Base-by-base conservation (phyloP, 805 yeast species). In the Metschnikowia amazonensis region DNA sequence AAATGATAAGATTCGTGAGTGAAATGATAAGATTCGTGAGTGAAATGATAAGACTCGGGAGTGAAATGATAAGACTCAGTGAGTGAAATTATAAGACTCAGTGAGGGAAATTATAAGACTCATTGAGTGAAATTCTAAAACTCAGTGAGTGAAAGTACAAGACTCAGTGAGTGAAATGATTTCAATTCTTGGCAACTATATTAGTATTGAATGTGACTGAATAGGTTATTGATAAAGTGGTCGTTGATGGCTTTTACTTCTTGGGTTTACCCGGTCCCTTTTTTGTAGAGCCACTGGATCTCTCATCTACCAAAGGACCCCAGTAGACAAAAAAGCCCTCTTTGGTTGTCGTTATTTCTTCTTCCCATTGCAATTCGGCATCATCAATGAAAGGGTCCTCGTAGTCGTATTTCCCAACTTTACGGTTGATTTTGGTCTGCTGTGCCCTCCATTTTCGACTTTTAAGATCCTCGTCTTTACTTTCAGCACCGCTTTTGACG, bases 351-450 rank as follows among this genome's bases (percentile, higher is more conserved):
- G 92, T 90, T 7, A 95, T 82, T 58, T 86, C 95, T 63, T 90
- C 97, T 65, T 94, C 99, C 86, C 94, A 86, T 46, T 81, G 77
- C 55, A 89, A 70, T 65, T 94, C 99, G 13, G 88, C 79, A 65
- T 94, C 99, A 67, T 94, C 99, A 47, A 94, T 94, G 59, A 94
- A 94, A 2, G 98, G 99, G 64, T 94, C 99, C 49, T 86, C 82
- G 40, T 80, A 73, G 62, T 94, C 99, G 65, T 94, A 94, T 60
- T 87, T 89, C 2, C 97, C 97, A 29, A 89, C 88, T 52, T 86
- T 79, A 43, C 89, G 77, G 58, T 84, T 84, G 74, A 72, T 69
- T 60, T 64, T 60, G 45, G 70, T 64, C 57, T 74, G 68, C 58
- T 71, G 76, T 53, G 69, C 65, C 47, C 68, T 60, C 48, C 74